phyloP scores from a whole-genome alignment of 257 asterid species.

The Fraxinus excelsior region DNA sequence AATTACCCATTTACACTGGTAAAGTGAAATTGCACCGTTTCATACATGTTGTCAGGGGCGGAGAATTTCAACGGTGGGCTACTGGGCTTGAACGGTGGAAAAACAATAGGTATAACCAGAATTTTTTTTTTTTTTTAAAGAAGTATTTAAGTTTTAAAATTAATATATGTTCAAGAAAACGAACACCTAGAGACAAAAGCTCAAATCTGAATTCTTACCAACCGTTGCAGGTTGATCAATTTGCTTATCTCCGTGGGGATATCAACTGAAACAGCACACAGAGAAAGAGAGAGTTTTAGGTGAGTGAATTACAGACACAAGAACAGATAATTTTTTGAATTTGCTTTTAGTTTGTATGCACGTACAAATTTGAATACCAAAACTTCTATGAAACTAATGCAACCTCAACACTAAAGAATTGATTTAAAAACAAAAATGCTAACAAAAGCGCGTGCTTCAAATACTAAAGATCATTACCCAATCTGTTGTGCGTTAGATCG shows the following conservation, averaged over 20 bases:
- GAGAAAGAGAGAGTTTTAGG: slow-evolving; percentile 17
- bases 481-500: slow-evolving; percentile 80
- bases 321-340: not conserved
- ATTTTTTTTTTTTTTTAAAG: no score
- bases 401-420: slow-evolving; percentile 9
- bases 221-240: slow-evolving; percentile 82
- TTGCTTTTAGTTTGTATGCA: not conserved
- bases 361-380: not conserved
- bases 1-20: not conserved
- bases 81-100: no score
- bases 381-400: not conserved
- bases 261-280: slow-evolving; percentile 58
- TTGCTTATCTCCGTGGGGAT: slow-evolving; percentile 79
- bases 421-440: not conserved
- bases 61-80: no score
- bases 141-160: not conserved
- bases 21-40: not conserved
- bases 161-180: not conserved
- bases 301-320: slow-evolving; percentile 16
- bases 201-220: slow-evolving; percentile 59
- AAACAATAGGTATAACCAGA: no score
- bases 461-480: slow-evolving; percentile 50
- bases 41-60: not conserved
- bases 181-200: not conserved
- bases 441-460: slow-evolving; percentile 17